phyloP scores from a whole-genome alignment of 2,329 filamentous ascomycete species.

The Sclerotinia sclerotiorum region DNA sequence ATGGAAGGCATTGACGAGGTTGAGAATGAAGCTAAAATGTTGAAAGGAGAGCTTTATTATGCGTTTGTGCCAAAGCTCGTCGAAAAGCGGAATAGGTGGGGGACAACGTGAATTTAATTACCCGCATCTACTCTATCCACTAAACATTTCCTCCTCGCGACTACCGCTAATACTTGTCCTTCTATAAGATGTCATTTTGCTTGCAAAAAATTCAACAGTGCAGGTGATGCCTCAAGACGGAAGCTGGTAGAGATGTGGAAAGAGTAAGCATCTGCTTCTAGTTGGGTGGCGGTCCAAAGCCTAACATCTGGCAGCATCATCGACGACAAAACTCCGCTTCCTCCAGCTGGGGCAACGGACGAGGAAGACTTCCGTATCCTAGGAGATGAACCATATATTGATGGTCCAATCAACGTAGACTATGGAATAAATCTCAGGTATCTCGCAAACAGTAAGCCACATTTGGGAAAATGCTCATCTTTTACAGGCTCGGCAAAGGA shows the following conservation, averaged over 20 bases:
- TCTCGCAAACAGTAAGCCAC: slow-evolving; percentile 24
- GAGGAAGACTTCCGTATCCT: slow-evolving; percentile 67
- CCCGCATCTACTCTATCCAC: background rate
- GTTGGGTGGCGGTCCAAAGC: slow-evolving; percentile 7
- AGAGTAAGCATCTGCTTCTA: slow-evolving; percentile 53
- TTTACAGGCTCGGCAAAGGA: slow-evolving; percentile 58
- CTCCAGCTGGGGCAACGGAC: slow-evolving; percentile 54
- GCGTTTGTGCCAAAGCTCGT: slow-evolving; percentile 69
- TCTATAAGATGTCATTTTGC: slow-evolving; percentile 50
- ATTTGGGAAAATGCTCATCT: slow-evolving; percentile 19
- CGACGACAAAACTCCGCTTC: slow-evolving; percentile 61
- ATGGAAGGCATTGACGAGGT: slow-evolving; percentile 42
- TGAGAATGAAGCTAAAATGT: slow-evolving; percentile 58
- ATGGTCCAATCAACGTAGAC: slow-evolving; percentile 68
- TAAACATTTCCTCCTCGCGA: background rate
- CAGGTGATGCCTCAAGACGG: slow-evolving; percentile 59
- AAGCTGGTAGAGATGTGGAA: slow-evolving; percentile 66
- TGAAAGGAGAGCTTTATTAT: slow-evolving; percentile 68
- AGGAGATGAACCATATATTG: slow-evolving; percentile 65
- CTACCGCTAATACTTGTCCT: slow-evolving; percentile 8
- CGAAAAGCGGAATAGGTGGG: slow-evolving; percentile 55
- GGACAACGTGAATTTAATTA: slow-evolving; percentile 38
- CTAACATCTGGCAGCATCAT: slow-evolving; percentile 44
- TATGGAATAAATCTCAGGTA: slow-evolving; percentile 73
- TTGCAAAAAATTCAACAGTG: slow-evolving; percentile 62